A percentile compares a stretch with the other conserved stretches of the same genome.
Conservation (phyloP, 306 rosid species). For the Ormosia semicastrata region DNA sequence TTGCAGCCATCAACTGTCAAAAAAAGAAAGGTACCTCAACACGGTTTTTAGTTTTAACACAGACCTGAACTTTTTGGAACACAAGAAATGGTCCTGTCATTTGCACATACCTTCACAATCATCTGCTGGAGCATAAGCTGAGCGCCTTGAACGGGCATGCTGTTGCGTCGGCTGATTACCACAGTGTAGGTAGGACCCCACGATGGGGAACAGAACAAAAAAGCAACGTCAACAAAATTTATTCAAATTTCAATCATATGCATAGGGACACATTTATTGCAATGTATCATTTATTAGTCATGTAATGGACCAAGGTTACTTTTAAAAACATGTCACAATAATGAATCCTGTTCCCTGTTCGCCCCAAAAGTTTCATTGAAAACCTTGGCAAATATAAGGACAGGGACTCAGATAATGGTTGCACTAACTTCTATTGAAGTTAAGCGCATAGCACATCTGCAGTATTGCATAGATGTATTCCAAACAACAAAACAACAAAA, state of each 20-base stretch:
- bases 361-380: neutral
- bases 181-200: slow-evolving; percentile 18
- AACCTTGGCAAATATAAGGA: neutral
- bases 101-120: slow-evolving; percentile 61
- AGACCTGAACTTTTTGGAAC: neutral
- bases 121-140: slow-evolving; percentile 78
- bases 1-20: slow-evolving; percentile 35
- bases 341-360: neutral
- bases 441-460: neutral
- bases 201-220: neutral
- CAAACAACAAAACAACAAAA: neutral
- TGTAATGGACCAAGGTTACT: neutral
- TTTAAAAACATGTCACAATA: neutral
- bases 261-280: neutral
- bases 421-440: neutral
- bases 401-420: neutral
- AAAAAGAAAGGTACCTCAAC: slow-evolving; percentile 17
- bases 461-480: slow-evolving; percentile 1
- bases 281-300: neutral
- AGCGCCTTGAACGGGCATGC: slow-evolving; percentile 81
- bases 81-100: neutral
- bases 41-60: neutral
- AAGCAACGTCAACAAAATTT: slow-evolving; percentile 2
- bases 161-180: slow-evolving; percentile 89
- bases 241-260: neutral